A percentile compares a stretch with the other conserved stretches of the same genome.
phyloP scores from a whole-genome alignment of 2,329 filamentous ascomycete species.

The Fusarium compactum region DNA sequence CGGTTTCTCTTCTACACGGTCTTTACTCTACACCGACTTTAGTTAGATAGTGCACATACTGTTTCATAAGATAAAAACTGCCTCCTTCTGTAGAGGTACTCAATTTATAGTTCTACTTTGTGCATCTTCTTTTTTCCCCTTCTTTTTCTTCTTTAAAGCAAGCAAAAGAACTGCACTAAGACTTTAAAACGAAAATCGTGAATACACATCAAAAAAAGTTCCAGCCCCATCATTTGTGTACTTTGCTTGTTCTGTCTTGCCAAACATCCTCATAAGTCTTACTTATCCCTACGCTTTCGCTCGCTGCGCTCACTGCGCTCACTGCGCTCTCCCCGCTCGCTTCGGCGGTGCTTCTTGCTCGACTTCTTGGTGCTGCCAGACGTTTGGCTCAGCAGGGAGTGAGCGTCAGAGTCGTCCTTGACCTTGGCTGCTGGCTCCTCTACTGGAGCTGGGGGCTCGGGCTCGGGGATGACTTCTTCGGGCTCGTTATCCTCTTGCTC shows the following conservation, averaged over 20 bases:
- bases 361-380: constrained; percentile 25
- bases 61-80: not conserved
- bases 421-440: constrained; percentile 14
- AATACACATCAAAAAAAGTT: constrained; percentile 32
- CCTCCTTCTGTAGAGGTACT: constrained; percentile 1
- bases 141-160: not conserved
- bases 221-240: constrained; percentile 29
- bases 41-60: not conserved
- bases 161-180: constrained; percentile 14
- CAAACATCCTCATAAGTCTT: constrained; percentile 17
- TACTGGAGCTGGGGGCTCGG: not conserved
- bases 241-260: constrained; percentile 33
- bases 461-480: constrained; percentile 10
- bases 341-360: constrained; percentile 35
- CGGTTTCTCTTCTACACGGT: not conserved
- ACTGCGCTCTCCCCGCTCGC: constrained; percentile 18
- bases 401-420: constrained; percentile 26
- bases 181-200: constrained; percentile 16
- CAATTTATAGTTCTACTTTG: constrained; percentile 22
- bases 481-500: constrained; percentile 35
- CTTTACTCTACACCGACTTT: rapidly evolving
- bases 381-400: constrained; percentile 14
- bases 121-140: constrained; percentile 2
- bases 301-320: constrained; percentile 35
- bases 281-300: constrained; percentile 36